Evolutionary conservation across 495 filamentous ascomycete genomes (phyloP).

Genomic region (Penicillium egyptiacum): DNA sequence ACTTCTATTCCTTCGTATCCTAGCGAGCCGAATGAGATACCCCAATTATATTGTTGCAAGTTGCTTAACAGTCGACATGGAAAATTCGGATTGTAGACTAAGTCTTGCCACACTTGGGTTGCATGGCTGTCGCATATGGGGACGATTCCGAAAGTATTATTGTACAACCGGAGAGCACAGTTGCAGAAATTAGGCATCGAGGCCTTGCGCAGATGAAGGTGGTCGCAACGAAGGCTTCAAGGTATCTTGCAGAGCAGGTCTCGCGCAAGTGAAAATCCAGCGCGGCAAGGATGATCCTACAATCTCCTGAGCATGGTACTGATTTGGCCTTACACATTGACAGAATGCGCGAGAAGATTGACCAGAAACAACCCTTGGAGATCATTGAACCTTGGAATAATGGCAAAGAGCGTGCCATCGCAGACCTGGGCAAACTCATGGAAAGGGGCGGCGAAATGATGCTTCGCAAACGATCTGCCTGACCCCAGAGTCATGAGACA

Average conservation of each 20-base stretch:
- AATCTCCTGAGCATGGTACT: not conserved
- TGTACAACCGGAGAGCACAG: constrained; percentile 38
- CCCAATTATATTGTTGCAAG: constrained; percentile 14
- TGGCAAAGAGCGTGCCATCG: constrained; percentile 5
- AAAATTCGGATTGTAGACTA: not conserved
- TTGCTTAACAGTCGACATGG: not conserved
- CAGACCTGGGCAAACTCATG: constrained; percentile 28
- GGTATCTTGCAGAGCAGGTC: constrained; percentile 17
- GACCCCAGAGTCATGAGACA: not conserved
- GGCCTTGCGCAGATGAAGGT: constrained; percentile 36
- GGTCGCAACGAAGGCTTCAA: constrained; percentile 13
- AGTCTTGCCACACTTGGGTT: not conserved
- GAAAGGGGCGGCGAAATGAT: constrained; percentile 25
- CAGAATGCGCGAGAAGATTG: constrained; percentile 9
- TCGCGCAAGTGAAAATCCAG: constrained; percentile 10
- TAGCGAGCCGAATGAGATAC: constrained; percentile 32
- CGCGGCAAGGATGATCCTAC: constrained; percentile 1
- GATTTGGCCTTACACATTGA: not conserved
- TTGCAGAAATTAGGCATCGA: constrained; percentile 36
- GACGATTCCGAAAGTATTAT: constrained; percentile 46
- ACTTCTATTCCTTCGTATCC: not conserved
- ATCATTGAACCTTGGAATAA: constrained; percentile 3
- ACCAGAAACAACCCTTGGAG: constrained; percentile 18
- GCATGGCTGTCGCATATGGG: constrained; percentile 21
- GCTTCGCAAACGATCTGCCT: constrained; percentile 23